These are phyloP conservation scores for Carex pumila DNA, from an alignment of 176 grass and related monocot genomes.

Conservation along the genomic window DNA sequence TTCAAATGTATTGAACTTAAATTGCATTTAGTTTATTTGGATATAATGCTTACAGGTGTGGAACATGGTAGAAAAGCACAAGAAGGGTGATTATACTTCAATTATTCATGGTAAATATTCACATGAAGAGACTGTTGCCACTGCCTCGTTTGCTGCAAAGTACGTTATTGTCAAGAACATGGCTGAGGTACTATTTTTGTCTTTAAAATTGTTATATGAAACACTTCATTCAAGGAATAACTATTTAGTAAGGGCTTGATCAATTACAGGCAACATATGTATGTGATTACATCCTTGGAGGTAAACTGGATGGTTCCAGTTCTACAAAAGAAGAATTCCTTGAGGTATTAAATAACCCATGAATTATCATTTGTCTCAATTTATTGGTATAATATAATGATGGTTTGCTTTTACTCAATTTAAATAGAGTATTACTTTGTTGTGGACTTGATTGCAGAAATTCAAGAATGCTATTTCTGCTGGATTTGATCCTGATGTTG, in stretches of 20 bases:
- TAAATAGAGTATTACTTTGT: background rate
- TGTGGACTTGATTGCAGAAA: slow-evolving; percentile 46
- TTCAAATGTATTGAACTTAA: background rate
- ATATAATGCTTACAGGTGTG: slow-evolving; percentile 52
- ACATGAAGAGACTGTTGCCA: slow-evolving; percentile 96
- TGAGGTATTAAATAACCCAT: slow-evolving; percentile 33
- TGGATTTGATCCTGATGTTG: slow-evolving; percentile 94
- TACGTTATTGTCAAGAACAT: slow-evolving; percentile 95
- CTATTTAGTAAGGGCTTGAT: background rate
- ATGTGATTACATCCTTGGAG: slow-evolving; percentile 93
- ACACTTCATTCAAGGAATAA: background rate
- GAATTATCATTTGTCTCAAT: background rate
- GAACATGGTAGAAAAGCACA: slow-evolving; percentile 99
- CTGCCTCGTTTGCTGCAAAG: slow-evolving; percentile 85
- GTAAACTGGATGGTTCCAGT: slow-evolving; percentile 86
- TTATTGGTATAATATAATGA: slow-evolving; percentile 9
- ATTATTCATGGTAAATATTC: slow-evolving; percentile 96
- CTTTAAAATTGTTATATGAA: slow-evolving; percentile 1
- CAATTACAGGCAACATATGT: slow-evolving; percentile 66
- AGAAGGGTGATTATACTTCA: slow-evolving; percentile 92
- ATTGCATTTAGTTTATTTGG: background rate
- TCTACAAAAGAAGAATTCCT: slow-evolving; percentile 84
- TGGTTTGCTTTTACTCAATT: background rate
- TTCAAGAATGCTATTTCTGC: slow-evolving; percentile 78
- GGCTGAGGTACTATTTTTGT: slow-evolving; percentile 46